These are phyloP conservation scores for Pleurotus salmoneostramineus DNA, from an alignment of 768 basidiomycete species.

Conservation along the genomic window DNA sequence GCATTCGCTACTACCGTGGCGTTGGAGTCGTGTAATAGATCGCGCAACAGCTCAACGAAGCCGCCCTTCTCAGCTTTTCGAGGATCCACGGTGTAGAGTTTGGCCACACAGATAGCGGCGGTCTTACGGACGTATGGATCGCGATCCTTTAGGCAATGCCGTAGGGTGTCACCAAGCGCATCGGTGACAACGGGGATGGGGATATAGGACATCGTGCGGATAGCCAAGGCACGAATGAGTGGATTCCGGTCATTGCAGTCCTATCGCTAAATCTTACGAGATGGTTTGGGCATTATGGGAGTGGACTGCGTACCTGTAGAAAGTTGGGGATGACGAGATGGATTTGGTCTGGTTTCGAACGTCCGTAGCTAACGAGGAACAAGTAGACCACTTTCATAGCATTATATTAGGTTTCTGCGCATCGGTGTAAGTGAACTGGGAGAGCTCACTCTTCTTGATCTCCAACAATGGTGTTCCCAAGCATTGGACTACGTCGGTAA, in stretches of 20 bases:
- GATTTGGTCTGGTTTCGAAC: slow-evolving; percentile 91
- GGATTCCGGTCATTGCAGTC: slow-evolving; percentile 97
- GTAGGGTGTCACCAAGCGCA: slow-evolving; percentile 82
- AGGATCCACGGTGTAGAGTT: slow-evolving; percentile 87
- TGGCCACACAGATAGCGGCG: slow-evolving; percentile 95
- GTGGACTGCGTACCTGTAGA: slow-evolving; percentile 57
- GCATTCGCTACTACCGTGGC: slow-evolving; percentile 98
- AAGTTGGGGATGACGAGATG: slow-evolving; percentile 89
- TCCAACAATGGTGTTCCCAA: slow-evolving; percentile 93
- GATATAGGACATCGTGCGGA: slow-evolving; percentile 99
- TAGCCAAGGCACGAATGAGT: slow-evolving; percentile 92
- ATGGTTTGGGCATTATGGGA: slow-evolving; percentile 11
- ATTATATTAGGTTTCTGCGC: background rate
- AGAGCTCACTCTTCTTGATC: slow-evolving; percentile 92
- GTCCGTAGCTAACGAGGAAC: slow-evolving; percentile 95
- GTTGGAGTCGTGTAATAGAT: slow-evolving; percentile 89
- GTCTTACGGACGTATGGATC: slow-evolving; percentile 99
- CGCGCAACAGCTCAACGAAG: slow-evolving; percentile 87
- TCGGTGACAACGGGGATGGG: slow-evolving; percentile 87
- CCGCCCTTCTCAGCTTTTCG: slow-evolving; percentile 84
- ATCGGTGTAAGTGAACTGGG: background rate
- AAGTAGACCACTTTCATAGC: slow-evolving; percentile 84
- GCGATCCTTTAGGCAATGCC: slow-evolving; percentile 88
- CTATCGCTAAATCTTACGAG: slow-evolving; percentile 32
- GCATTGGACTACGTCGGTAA: slow-evolving; percentile 94